Evolutionary conservation across 441 rosid genomes (phyloP).

Genomic region (Croton laevigatus): DNA sequence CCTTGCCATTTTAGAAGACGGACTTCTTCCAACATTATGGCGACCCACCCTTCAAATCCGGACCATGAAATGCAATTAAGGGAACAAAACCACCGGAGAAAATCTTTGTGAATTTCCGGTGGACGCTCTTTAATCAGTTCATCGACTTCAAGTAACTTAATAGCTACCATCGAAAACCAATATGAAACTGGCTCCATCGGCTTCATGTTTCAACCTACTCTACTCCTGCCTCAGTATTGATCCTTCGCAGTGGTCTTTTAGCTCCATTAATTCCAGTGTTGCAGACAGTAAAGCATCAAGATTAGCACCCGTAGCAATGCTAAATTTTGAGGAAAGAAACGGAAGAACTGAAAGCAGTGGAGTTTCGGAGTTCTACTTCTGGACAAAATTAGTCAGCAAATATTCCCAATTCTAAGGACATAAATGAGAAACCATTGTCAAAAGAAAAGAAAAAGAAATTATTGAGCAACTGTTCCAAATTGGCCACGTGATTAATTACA

Average conservation of each 20-base stretch:
- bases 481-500: no score
- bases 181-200: constrained; percentile 9
- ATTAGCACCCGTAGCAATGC: not conserved
- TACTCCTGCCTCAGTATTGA: not conserved
- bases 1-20: not conserved
- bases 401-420: no score
- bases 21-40: not conserved
- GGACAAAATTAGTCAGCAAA: no score
- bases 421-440: no score
- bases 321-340: no score
- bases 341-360: no score
- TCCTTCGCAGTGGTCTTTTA: not conserved
- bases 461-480: no score
- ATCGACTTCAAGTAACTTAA: not conserved
- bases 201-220: not conserved
- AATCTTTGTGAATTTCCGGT: not conserved
- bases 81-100: constrained; percentile 3
- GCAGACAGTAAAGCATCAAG: constrained; percentile 3
- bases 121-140: not conserved
- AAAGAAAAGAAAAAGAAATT: no score
- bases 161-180: constrained; percentile 4
- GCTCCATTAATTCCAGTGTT: not conserved
- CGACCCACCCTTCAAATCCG: not conserved
- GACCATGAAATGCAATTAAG: not conserved
- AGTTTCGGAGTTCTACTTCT: no score